Percentiles rank a stretch among this genome's conserved stretches.
phyloP scores from a whole-genome alignment of 805 yeast species.

The Teunomyces funiuensis region DNA sequence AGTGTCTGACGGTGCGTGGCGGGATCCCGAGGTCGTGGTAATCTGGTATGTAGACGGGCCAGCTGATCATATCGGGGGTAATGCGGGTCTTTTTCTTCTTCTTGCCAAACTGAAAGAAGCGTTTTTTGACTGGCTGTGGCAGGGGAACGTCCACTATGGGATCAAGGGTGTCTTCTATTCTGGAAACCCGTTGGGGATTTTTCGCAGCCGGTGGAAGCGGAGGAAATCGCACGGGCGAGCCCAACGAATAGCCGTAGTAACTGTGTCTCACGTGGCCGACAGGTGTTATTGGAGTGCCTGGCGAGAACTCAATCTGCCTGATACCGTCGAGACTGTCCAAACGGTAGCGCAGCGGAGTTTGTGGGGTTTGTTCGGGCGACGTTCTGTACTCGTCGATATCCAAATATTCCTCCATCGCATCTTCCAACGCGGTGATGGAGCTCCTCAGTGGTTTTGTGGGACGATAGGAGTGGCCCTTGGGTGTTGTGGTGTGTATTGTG shows the following conservation, averaged over 20 bases:
- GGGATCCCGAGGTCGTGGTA: slow-evolving; percentile 1
- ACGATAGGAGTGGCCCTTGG: not conserved
- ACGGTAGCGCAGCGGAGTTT: not conserved
- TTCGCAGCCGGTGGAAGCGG: not conserved
- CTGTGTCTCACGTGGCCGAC: not conserved
- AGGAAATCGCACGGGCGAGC: not conserved
- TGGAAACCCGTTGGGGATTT: not conserved
- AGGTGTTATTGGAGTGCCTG: not conserved
- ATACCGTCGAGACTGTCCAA: not conserved
- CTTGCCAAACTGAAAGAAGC: not conserved
- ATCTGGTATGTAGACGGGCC: not conserved
- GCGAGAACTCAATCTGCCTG: not conserved
- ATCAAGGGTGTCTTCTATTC: slow-evolving; percentile 1
- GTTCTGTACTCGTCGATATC: not conserved
- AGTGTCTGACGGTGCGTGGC: not conserved
- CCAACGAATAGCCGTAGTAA: not conserved
- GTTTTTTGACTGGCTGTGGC: not conserved
- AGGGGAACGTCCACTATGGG: not conserved
- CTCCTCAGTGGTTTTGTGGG: not conserved
- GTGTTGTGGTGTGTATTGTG: not conserved
- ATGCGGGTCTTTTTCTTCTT: slow-evolving; percentile 1
- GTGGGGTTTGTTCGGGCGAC: not conserved
- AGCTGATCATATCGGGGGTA: slow-evolving; percentile 2
- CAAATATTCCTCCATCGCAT: not conserved
- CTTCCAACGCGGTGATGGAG: not conserved